Percentiles rank a stretch among this genome's conserved stretches.
phyloP scores from a whole-genome alignment of 1,139 yeast genomes.

The Scheffersomyces quercinus region DNA sequence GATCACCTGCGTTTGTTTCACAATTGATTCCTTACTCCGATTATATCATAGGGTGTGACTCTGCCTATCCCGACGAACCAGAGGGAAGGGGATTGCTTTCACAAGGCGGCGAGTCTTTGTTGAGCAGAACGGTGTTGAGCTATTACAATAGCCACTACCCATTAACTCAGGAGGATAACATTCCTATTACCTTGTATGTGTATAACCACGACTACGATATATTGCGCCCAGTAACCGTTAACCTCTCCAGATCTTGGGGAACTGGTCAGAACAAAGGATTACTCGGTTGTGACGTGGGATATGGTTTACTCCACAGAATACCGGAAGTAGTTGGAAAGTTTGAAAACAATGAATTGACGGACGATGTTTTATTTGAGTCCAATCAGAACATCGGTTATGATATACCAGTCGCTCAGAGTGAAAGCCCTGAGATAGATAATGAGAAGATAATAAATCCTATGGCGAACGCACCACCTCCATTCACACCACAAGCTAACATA shows the following conservation, averaged over 20 bases:
- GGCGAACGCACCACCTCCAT: conserved; percentile 12
- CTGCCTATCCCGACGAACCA: conserved; percentile 37
- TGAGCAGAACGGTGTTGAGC: conserved; percentile 62
- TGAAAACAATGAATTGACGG: conserved; percentile 29
- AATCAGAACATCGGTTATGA: conserved; percentile 17
- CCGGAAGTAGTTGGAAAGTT: conserved; percentile 67
- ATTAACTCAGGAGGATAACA: conserved; percentile 31
- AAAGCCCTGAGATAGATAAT: conserved; percentile 2
- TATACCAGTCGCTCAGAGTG: conserved; percentile 1
- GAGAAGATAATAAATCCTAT: background rate
- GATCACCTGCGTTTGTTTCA: conserved; percentile 84
- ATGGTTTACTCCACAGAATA: conserved; percentile 81
- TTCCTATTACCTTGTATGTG: conserved; percentile 64
- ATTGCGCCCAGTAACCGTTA: conserved; percentile 81
- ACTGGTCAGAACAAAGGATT: conserved; percentile 66
- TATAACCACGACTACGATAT: conserved; percentile 87
- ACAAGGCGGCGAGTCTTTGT: conserved; percentile 81
- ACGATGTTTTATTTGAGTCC: conserved; percentile 41
- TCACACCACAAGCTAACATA: conserved; percentile 9
- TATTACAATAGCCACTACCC: conserved; percentile 56
- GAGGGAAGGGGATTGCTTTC: conserved; percentile 69
- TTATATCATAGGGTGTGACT: conserved; percentile 85
- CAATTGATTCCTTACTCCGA: conserved; percentile 86
- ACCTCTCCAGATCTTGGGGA: conserved; percentile 46
- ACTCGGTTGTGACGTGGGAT: conserved; percentile 93